Conservation (phyloP, 805 yeast genomes). For the Candida alai region DNA sequence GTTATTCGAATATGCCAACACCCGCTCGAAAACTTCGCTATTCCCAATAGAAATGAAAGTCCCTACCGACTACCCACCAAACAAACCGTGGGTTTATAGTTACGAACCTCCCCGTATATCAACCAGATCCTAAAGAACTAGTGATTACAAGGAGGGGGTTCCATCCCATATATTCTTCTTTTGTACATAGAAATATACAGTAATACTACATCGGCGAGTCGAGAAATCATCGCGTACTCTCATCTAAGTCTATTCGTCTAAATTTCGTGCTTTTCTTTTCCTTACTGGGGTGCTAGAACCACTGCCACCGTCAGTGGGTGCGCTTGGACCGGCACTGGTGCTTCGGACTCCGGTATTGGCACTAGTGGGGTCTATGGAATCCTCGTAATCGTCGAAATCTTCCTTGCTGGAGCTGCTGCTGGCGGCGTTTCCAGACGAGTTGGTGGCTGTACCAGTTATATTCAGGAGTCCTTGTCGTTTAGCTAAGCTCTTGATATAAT, state of each 20-base stretch:
- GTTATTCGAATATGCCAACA: conserved; percentile 61
- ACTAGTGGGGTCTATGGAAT: conserved; percentile 26
- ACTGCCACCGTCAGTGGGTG: conserved; percentile 1
- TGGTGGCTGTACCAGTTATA: conserved; percentile 19
- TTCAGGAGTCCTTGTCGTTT: conserved; percentile 39
- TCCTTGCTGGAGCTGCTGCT: conserved; percentile 16
- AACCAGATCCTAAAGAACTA: too few relatives aligned
- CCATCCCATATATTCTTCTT: too few relatives aligned
- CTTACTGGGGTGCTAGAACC: conserved; percentile 10
- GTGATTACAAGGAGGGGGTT: too few relatives aligned
- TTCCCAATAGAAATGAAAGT: conserved; percentile 82
- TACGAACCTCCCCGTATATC: conserved; percentile 16
- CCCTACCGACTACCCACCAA: conserved; percentile 89
- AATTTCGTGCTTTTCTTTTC: conserved; percentile 20
- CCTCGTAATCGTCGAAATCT: conserved; percentile 37
- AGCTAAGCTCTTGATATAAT: conserved; percentile 56
- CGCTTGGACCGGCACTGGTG: background rate
- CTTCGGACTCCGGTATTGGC: background rate
- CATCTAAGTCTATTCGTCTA: conserved; percentile 25
- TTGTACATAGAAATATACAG: conserved; percentile 5
- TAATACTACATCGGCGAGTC: background rate
- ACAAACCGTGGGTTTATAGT: conserved; percentile 70
- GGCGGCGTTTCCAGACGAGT: background rate
- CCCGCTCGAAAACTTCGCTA: conserved; percentile 25
- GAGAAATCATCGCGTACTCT: too few relatives aligned